Evolutionary conservation across 345 rosid genomes (phyloP).

Genomic region (Heritiera littoralis): DNA sequence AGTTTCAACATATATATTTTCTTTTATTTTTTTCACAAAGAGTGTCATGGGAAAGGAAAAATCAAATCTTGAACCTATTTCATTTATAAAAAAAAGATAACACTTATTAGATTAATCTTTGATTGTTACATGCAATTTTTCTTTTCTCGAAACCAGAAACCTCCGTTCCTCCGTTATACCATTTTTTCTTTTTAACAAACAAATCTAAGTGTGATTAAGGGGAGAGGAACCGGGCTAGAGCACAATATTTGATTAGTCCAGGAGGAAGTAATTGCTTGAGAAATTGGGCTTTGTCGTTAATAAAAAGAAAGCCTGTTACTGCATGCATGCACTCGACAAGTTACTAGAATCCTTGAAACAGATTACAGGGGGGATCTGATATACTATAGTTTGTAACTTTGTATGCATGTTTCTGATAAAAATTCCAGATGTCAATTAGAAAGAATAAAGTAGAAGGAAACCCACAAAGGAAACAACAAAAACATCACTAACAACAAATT

Average conservation of each 20-base stretch:
- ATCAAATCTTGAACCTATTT: too few species aligned
- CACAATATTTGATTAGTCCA: not conserved
- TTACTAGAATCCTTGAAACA: constrained; percentile 16
- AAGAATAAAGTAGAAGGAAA: not conserved
- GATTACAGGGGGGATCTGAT: not conserved
- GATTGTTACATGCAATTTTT: too few species aligned
- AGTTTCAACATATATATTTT: too few species aligned
- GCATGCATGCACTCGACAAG: constrained; percentile 11
- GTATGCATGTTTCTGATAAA: not conserved
- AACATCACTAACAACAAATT: constrained; percentile 24
- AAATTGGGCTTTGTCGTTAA: not conserved
- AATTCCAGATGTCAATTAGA: constrained; percentile 6
- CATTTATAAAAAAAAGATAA: too few species aligned
- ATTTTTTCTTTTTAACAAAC: too few species aligned
- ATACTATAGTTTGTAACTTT: not conserved
- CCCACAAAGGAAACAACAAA: constrained; percentile 19
- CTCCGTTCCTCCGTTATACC: too few species aligned
- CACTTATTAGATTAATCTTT: too few species aligned
- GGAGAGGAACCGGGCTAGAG: not conserved
- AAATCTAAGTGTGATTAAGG: not conserved
- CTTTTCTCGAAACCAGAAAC: too few species aligned
- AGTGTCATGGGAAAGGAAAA: too few species aligned
- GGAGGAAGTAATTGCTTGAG: not conserved
- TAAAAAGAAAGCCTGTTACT: not conserved
- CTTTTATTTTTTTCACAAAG: too few species aligned